Evolutionary conservation across 768 basidiomycete species (phyloP), one percentile per base, ranked within the genome.

Genomic region (Dentipellis fragilis): DNA sequence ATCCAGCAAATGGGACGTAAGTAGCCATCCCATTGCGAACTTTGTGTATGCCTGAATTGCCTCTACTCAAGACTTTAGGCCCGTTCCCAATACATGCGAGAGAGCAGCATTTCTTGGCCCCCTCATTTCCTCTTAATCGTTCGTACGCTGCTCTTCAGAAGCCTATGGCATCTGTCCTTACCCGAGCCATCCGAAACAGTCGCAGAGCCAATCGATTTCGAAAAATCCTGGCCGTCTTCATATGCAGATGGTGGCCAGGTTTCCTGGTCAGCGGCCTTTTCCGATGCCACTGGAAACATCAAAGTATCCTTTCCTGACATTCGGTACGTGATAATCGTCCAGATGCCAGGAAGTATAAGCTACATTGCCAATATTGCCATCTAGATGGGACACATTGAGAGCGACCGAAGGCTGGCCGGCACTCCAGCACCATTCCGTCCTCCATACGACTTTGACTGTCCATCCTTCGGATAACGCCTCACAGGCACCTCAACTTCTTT

Each of bases 401-500:
- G 73, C 77, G 22, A 83, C 85, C 2, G 87, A 91, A 68, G 92
- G 92, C 11, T 93, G 92, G 92, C 85, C 90, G 21, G 84, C 80
- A 19, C 69, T 93, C 16, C 92, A 95, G 67, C 87, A 91, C 62
- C 83, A 91, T 62, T 75, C 79, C 8, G 69, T 92, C 34, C 73
- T 93, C 16, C 82, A 79, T 37, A 79, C 86, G 0, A 78, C 76
- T 10, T 56, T 93, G 4, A 83, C 77, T 1, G 58, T 93, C 16
- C 68, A 74, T 50, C 81, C 84, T 10, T 39, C 55, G 35, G 16
- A 54, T 47, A 10, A 52, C 42, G 2, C 22, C 53, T 46, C 35
- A 7, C 23, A 17, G 38, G 19, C 42, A 29, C 83, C 85, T 3
- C 67, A 75, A 11, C 69, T 93, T 48, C 72, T 75, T 2, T 72